Conservation (phyloP, 2,329 filamentous ascomycete genomes). For the Davidsoniella neocaledoniae region DNA sequence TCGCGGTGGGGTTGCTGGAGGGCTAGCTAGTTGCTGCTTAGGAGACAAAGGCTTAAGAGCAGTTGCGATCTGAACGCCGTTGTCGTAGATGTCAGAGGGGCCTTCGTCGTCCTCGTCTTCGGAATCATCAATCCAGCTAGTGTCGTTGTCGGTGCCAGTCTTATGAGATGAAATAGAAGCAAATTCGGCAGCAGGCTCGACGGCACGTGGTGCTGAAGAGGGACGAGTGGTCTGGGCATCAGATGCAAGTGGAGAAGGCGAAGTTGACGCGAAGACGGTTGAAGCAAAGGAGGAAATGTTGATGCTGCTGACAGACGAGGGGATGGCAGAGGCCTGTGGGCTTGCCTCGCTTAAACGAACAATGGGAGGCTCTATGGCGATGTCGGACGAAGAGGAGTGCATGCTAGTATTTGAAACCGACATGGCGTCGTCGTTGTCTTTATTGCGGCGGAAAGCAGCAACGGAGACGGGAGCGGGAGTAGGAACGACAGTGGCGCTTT, state of each 20-base stretch:
- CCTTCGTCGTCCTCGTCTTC: slow-evolving; percentile 19
- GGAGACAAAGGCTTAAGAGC: background rate
- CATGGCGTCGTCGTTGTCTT: slow-evolving; percentile 4
- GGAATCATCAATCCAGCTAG: slow-evolving; percentile 24
- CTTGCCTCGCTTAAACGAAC: slow-evolving; percentile 3
- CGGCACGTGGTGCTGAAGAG: background rate
- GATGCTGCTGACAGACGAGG: background rate
- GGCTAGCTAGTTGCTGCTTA: slow-evolving; percentile 4
- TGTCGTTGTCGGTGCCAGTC: slow-evolving; percentile 13
- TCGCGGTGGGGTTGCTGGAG: slow-evolving; percentile 7
- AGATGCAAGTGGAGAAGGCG: background rate
- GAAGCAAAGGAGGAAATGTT: background rate
- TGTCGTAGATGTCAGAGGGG: background rate
- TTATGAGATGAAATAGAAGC: slow-evolving; percentile 7
- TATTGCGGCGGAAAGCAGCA: background rate
- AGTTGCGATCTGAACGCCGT: background rate
- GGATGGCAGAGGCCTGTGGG: background rate
- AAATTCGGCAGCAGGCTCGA: background rate
- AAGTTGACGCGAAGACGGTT: background rate
- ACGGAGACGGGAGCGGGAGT: background rate
- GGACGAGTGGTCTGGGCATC: background rate
- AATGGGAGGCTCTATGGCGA: slow-evolving; percentile 8
- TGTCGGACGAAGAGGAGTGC: slow-evolving; percentile 2
- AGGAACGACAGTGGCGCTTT: background rate
- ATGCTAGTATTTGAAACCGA: slow-evolving; percentile 5